Percentiles rank a stretch among this genome's conserved stretches.
Evolutionary conservation across 129 eudicot species (phyloP).

Genomic region (Saposhnikovia divaricata): DNA sequence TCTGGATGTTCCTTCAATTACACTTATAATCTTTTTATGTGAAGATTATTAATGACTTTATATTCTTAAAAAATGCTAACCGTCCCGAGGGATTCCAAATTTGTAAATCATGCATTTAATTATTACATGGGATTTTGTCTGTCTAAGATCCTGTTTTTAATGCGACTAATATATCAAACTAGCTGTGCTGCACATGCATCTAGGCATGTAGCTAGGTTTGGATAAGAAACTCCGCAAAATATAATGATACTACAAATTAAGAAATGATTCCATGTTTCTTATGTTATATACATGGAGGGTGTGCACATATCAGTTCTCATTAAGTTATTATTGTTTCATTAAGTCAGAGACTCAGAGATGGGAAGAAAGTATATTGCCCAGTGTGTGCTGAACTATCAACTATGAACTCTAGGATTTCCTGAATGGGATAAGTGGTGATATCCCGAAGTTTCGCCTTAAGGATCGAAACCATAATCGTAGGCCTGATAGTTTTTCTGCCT

Average conservation of each 20-base stretch:
- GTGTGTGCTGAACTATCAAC: not conserved
- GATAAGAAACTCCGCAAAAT: not conserved
- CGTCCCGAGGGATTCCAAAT: slow-evolving; percentile 1
- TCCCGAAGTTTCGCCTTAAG: not conserved
- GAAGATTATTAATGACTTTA: not conserved
- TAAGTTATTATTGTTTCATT: not conserved
- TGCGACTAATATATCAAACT: not conserved
- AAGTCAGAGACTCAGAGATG: not conserved
- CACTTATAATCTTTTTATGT: not conserved
- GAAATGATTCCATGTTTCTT: not conserved
- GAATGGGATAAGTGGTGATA: too few relatives aligned
- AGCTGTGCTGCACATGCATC: slow-evolving; percentile 16
- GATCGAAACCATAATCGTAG: not conserved
- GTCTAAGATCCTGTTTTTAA: slow-evolving; percentile 16
- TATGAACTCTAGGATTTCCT: too few relatives aligned
- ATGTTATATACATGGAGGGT: not conserved
- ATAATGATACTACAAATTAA: too few relatives aligned
- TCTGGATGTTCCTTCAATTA: slow-evolving; percentile 11
- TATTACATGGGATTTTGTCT: slow-evolving; percentile 8
- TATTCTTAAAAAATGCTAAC: not conserved
- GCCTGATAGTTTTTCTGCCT: not conserved
- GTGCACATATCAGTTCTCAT: too few relatives aligned
- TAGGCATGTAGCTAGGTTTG: not conserved
- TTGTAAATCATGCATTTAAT: not conserved
- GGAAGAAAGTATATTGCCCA: not conserved